A percentile compares a stretch with the other conserved stretches of the same genome.
Conservation (phyloP, 257 asterid species). For the Prunella vulgaris region DNA sequence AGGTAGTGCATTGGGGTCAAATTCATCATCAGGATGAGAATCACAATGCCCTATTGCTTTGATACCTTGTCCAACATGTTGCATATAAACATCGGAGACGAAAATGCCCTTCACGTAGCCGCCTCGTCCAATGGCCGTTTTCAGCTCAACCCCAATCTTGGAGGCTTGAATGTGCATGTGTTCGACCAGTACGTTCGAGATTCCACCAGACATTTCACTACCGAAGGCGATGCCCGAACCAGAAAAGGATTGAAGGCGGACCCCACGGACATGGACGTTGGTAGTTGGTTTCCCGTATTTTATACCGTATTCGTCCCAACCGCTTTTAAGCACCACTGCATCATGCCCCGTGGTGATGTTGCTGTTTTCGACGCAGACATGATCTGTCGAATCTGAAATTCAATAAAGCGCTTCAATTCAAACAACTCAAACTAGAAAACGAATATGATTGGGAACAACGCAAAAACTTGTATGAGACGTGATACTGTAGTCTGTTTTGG, state of each 20-base stretch:
- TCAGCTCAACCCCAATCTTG: constrained; percentile 47
- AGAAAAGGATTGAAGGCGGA: constrained; percentile 42
- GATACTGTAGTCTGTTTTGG: too few relatives aligned
- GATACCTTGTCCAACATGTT: constrained; percentile 50
- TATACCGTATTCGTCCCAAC: constrained; percentile 97
- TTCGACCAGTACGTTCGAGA: constrained; percentile 56
- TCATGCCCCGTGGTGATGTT: constrained; percentile 75
- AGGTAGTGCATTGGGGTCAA: constrained; percentile 65
- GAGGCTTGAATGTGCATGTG: constrained; percentile 47
- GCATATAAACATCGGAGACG: constrained; percentile 42
- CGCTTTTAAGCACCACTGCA: constrained; percentile 74
- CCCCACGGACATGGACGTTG: constrained; percentile 51
- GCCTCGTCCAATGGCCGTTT: constrained; percentile 77
- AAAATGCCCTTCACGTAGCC: constrained; percentile 58
- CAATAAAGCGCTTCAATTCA: neutral
- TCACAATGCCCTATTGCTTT: constrained; percentile 59
- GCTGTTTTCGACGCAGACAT: constrained; percentile 79
- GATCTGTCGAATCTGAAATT: constrained; percentile 75
- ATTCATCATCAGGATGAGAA: constrained; percentile 71
- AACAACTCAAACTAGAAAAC: neutral
- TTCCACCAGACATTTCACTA: constrained; percentile 96
- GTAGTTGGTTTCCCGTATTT: constrained; percentile 58
- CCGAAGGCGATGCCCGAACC: constrained; percentile 86
- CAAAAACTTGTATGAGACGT: too few relatives aligned
- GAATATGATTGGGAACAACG: neutral